Evolutionary conservation across 495 filamentous ascomycete genomes (phyloP).

Genomic region (Stereocaulon alpinum): DNA sequence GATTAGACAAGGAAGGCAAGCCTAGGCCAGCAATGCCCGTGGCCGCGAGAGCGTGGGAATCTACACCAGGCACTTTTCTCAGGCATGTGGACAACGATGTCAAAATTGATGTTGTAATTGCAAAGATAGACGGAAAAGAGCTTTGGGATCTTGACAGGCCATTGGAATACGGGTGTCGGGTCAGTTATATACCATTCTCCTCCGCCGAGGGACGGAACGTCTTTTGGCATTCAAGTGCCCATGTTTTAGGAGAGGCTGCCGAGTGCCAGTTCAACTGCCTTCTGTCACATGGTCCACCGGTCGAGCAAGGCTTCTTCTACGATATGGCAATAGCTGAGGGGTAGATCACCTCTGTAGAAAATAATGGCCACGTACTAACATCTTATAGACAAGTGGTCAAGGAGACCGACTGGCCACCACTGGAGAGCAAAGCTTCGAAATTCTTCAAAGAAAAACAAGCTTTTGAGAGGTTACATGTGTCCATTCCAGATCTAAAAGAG

Average conservation of each 20-base stretch:
- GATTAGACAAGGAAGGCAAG: slow-evolving; percentile 31
- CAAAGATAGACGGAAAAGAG: slow-evolving; percentile 64
- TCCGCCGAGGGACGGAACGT: slow-evolving; percentile 73
- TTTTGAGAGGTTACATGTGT: slow-evolving; percentile 80
- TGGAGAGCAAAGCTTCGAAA: slow-evolving; percentile 63
- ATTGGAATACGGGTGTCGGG: slow-evolving; percentile 65
- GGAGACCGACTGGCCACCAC: slow-evolving; percentile 62
- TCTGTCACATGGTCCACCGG: slow-evolving; percentile 85
- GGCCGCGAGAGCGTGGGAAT: slow-evolving; percentile 42
- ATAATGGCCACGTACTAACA: neutral
- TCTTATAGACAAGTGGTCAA: slow-evolving; percentile 48
- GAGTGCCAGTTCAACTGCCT: slow-evolving; percentile 84
- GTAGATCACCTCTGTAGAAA: slow-evolving; percentile 25
- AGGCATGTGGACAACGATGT: slow-evolving; percentile 43
- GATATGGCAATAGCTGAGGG: slow-evolving; percentile 81
- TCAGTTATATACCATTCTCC: slow-evolving; percentile 76
- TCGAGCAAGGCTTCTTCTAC: slow-evolving; percentile 93
- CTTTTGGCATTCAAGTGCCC: slow-evolving; percentile 90
- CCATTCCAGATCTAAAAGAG: slow-evolving; percentile 80
- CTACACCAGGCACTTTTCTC: slow-evolving; percentile 43
- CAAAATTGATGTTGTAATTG: slow-evolving; percentile 53
- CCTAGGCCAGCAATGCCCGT: slow-evolving; percentile 28
- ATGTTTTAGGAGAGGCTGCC: slow-evolving; percentile 85
- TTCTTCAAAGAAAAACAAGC: slow-evolving; percentile 94
- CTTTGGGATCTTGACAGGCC: slow-evolving; percentile 91